These are phyloP conservation scores for Aspergillus novoparasiticus DNA, from an alignment of 2,329 filamentous ascomycete species.

Conservation along the genomic window DNA sequence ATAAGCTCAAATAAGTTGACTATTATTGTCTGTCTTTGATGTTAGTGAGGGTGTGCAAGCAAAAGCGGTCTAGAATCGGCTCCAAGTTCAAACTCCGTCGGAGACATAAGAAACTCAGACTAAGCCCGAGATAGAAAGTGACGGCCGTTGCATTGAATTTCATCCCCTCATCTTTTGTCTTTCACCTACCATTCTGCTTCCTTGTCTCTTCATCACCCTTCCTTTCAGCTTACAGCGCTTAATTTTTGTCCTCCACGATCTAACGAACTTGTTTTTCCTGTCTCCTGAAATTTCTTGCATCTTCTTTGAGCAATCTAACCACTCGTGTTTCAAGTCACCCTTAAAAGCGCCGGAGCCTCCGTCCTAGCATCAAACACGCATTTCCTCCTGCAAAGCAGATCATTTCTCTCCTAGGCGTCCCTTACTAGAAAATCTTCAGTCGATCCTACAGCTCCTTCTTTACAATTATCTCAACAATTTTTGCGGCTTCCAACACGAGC, in stretches of 20 bases:
- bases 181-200: neutral
- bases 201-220: neutral
- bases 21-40: neutral
- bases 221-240: neutral
- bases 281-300: neutral
- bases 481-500: neutral
- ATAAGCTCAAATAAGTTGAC: neutral
- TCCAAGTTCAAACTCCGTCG: neutral
- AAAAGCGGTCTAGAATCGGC: conserved; percentile 6
- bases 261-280: neutral
- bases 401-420: neutral
- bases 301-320: neutral
- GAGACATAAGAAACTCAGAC: neutral
- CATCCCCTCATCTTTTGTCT: conserved; percentile 6
- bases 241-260: neutral
- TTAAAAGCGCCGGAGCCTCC: neutral
- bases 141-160: conserved; percentile 1
- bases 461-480: neutral
- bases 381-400: conserved; percentile 1
- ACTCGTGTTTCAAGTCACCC: neutral
- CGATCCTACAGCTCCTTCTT: neutral
- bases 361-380: neutral
- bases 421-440: neutral
- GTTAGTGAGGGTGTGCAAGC: neutral
- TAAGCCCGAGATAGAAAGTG: neutral